phyloP scores from a whole-genome alignment of 495 filamentous ascomycete species.

The Entonaema liquescens region DNA sequence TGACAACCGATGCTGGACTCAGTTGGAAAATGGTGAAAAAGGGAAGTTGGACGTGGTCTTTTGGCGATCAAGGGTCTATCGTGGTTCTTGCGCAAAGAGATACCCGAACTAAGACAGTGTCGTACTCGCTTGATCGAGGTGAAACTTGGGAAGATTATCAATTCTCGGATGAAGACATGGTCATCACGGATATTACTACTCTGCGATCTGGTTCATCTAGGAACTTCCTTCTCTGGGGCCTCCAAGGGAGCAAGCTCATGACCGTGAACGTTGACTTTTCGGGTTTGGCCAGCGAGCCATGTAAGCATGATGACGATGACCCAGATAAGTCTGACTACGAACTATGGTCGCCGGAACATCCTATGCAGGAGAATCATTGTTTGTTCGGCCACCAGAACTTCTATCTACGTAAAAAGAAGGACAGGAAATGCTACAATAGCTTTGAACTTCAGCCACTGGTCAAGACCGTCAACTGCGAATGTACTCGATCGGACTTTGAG shows the following conservation, averaged over 20 bases:
- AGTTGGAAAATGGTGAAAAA: constrained; percentile 85
- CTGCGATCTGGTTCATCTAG: constrained; percentile 87
- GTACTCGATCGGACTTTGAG: constrained; percentile 87
- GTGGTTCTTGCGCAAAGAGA: constrained; percentile 77
- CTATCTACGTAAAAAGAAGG: constrained; percentile 86
- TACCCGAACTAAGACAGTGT: constrained; percentile 69
- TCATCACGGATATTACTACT: constrained; percentile 81
- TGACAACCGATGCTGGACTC: constrained; percentile 88
- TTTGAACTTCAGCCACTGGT: constrained; percentile 72
- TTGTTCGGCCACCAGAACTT: constrained; percentile 90
- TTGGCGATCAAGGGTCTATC: constrained; percentile 91
- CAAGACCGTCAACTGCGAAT: constrained; percentile 76
- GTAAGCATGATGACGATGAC: constrained; percentile 74
- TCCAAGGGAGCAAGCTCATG: constrained; percentile 61
- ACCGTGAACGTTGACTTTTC: constrained; percentile 90
- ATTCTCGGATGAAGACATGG: constrained; percentile 75
- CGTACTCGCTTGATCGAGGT: constrained; percentile 84
- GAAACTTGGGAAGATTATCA: constrained; percentile 74
- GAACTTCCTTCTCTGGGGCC: constrained; percentile 90
- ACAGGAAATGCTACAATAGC: constrained; percentile 80
- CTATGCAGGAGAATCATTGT: constrained; percentile 76
- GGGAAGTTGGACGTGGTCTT: constrained; percentile 90
- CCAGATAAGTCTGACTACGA: constrained; percentile 73
- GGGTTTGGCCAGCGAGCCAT: constrained; percentile 72
- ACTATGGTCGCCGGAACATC: constrained; percentile 85